A percentile compares a stretch with the other conserved stretches of the same genome.
Conservation (phyloP, 768 basidiomycete species). For the Termitomyces eurrhizus region DNA sequence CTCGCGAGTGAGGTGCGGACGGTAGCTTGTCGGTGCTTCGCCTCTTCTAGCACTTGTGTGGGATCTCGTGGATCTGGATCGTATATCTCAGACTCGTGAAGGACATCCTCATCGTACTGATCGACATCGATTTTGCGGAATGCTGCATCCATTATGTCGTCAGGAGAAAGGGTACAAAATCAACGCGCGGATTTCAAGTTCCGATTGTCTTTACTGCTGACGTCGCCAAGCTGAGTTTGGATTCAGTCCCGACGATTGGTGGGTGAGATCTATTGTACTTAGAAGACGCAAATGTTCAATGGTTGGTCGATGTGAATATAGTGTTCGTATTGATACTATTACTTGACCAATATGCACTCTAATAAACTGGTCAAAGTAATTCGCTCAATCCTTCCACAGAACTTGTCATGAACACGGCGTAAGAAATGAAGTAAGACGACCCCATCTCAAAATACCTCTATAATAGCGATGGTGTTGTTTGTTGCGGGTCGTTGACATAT, state of each 20-base stretch:
- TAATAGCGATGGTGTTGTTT: conserved; percentile 12
- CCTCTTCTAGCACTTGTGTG: conserved; percentile 66
- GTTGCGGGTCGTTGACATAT: conserved; percentile 4
- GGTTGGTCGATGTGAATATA: not conserved
- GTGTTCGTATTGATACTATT: not conserved
- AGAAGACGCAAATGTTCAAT: not conserved
- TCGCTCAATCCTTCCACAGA: too few relatives aligned
- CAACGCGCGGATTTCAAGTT: conserved; percentile 1
- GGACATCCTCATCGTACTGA: conserved; percentile 84
- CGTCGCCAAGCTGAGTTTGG: not conserved
- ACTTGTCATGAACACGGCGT: not conserved
- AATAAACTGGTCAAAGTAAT: not conserved
- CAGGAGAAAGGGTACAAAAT: not conserved
- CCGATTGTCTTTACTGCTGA: not conserved
- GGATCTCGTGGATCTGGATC: conserved; percentile 82
- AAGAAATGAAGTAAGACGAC: not conserved
- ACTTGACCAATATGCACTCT: not conserved
- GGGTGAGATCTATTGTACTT: not conserved
- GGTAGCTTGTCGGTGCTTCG: conserved; percentile 56
- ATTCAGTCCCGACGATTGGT: too few relatives aligned
- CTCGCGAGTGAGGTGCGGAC: conserved; percentile 73
- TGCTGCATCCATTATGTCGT: conserved; percentile 41
- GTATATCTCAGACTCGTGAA: conserved; percentile 83
- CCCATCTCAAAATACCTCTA: not conserved
- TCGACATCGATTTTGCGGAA: conserved; percentile 97